Evolutionary conservation across 495 filamentous ascomycete species (phyloP), one percentile per base, ranked within the genome.

Genomic region (Sphaerosporella brunnea): DNA sequence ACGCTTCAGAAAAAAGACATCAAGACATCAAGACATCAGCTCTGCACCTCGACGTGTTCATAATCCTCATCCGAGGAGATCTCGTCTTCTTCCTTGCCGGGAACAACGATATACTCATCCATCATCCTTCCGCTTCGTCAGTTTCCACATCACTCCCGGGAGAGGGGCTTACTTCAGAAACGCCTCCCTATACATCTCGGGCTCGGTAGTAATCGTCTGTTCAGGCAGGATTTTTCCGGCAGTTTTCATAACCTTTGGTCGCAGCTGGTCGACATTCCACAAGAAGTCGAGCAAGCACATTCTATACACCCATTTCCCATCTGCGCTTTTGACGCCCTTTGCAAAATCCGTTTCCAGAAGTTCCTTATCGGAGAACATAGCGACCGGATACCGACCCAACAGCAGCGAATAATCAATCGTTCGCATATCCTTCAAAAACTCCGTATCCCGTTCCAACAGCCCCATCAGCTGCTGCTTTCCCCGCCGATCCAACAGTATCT

Each of bases 381-480:
- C 51, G n/a, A 60, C 48, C 46, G 58, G 57, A 44, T 54, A 57
- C 15, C 57, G 37, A 5, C 58, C 57, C 18, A 60, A 51, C 35
- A 60, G 53, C 23, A 60, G 42, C 11, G 53, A 54, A 37, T 60
- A 61, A 44, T 61, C 56, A 43, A 60, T 61, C 40, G 57, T 60
- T 48, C 54, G 51, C 53, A 57, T 60, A 46, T 54, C 47, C 23
- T 36, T 45, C 41, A 61, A 38, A 30, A 60, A 61, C 16, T 46
- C 48, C 24, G 49, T 54, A 52, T 60, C 58, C 20, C 41, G 19
- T 43, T 60, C 58, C 23, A 60, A 37, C 21, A 51, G 44, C 47
- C 38, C 32, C 53, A 61, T 57, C 23, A 60, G 49, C 35, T 49
- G 30, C 5, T 45, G 35, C 47, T 52, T 53, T 30, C 54, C 58